Evolutionary conservation across 257 asterid species (phyloP), one percentile per base, ranked within the genome.

Genomic region (Cruciata laevipes): DNA sequence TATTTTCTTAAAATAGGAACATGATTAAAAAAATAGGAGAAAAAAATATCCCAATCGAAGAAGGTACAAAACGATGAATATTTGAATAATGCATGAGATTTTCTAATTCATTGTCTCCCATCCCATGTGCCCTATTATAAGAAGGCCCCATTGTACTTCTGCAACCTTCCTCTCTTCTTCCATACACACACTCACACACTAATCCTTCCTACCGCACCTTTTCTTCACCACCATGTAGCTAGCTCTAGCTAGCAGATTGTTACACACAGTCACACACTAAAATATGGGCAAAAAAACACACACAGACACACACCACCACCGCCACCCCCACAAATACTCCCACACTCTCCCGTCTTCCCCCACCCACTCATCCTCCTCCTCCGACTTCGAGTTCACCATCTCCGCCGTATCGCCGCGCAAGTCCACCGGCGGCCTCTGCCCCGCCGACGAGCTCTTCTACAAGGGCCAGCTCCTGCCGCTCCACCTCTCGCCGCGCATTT

Each of bases 401-500:
- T 79, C 95, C 31, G 64, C 95, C 31, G 64, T 75, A 68, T 85
- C 96, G 65, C 96, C 95, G 0, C 73, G 89, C 20, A 85, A 84
- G 53, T 62, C 75, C 52, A 81, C 87, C 80, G 74, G 87, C 76
- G 78, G 84, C 35, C 82, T 85, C 69, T 83, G 95, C 79, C 89
- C 96, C 31, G 97, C 97, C 75, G 95, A 91, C 85, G 96, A 91
- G 58, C 96, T 91, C 71, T 91, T 91, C 83, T 88, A 91, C 87
- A 91, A 88, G 37, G 98, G 97, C 6, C 93, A 91, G 47, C 82
- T 91, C 80, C 82, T 88, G 60, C 97, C 97, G 13, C 95, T 91
- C 75, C 97, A 88, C 80, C 91, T 75, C 76, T 82, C 95, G 44
- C 86, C 89, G 7, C 87, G 98, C 33, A 82, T 83, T 69, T 89